phyloP scores from a whole-genome alignment of 192 early-diverging fungal species.

The Coemansia sp. region DNA sequence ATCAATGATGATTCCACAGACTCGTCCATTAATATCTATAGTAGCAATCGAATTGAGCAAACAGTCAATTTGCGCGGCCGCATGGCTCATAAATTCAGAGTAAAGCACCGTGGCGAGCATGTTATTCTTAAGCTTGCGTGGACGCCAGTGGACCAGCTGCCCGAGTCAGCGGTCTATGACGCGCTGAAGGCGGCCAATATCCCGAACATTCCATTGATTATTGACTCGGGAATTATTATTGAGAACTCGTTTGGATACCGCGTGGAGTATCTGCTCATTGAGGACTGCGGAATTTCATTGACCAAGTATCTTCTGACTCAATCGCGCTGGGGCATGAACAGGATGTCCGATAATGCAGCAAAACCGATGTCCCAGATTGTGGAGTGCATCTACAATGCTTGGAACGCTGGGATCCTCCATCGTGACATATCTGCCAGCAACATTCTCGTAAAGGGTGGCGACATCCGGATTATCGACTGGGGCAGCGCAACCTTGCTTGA shows the following conservation, averaged over 20 bases:
- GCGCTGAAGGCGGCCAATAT: neutral
- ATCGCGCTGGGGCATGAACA: neutral
- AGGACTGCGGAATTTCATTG: neutral
- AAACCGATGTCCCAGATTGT: neutral
- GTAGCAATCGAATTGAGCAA: no score
- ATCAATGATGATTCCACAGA: no score
- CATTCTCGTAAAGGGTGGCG: neutral
- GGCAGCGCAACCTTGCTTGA: neutral
- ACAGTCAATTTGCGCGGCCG: neutral
- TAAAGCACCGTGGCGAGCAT: no score
- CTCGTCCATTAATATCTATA: no score
- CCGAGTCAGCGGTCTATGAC: slow-evolving; percentile 2
- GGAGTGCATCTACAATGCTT: neutral
- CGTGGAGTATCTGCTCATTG: slow-evolving; percentile 7
- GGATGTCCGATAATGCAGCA: neutral
- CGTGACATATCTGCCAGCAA: neutral
- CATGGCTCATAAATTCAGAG: neutral
- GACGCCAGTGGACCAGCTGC: neutral
- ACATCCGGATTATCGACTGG: neutral
- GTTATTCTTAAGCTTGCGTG: neutral
- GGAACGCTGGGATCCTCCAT: slow-evolving; percentile 3
- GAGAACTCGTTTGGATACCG: slow-evolving; percentile 5
- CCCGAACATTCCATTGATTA: neutral
- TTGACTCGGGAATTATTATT: neutral
- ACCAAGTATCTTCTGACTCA: neutral